Evolutionary conservation across 2,329 filamentous ascomycete genomes (phyloP), one percentile per base, ranked within the genome.

Genomic region (Talaromyces rugulosus): DNA sequence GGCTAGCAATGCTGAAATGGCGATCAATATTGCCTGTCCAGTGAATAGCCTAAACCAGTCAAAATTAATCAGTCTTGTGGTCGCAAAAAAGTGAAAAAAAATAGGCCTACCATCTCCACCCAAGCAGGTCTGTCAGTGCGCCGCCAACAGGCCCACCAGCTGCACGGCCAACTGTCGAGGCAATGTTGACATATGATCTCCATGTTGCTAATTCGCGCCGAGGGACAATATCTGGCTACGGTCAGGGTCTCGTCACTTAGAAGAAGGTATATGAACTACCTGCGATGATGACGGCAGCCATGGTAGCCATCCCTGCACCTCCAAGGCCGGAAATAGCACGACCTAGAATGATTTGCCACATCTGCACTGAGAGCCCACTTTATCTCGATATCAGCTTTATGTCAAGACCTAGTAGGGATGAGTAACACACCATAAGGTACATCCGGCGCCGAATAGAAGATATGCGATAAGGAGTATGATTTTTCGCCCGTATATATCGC

Each of bases 51-150:
- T 78, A 42, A 8, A 59, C 3, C 12, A 14, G 18, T 9, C 16
- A 23, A 12, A 27, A 27, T 23, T 18, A 27, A n/a, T 30, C 44
- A 30, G 50, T 51, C 1, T 40, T 27, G 2, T 6, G 0, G 6
- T 51, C 23, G n/a, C 3, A 9, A 4, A 40, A 64, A 36, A 14
- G 56, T 5, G 14, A n/a, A 7, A 40, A n/a, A 36, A 16, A 51
- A 16, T 18, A 1, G 33, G 40, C 18, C 9, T 54, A 85, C 86
- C 86, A 88, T 72, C 87, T 77, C 87, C 87, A 90, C 16, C 87
- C 87, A 12, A 89, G 79, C 0, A 81, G 80, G 65, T 89, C 85
- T 1, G 85, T 83, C 1, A 89, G 71, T 68, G 80, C 83, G 2
- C 87, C 87, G 1, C 87, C 87, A 0, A 88, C 61, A 0, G 83